Base-by-base conservation (phyloP, 106 monocot genomes). In the Apostasia ramifera region DNA sequence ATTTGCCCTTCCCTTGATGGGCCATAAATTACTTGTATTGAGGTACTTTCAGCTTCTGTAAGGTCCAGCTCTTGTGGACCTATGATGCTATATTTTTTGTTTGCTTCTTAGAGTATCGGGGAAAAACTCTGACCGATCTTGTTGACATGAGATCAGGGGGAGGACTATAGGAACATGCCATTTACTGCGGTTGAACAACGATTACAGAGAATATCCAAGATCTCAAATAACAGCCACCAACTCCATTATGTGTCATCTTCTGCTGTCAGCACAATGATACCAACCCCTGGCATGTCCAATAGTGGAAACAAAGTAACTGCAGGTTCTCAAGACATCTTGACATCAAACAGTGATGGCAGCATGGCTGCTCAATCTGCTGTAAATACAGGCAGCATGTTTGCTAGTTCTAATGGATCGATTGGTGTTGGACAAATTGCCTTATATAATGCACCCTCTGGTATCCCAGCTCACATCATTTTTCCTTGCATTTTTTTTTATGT, bases 251-350 rank as follows among this genome's bases (percentile, higher is more conserved):
- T 75, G 48, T 78, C 88, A 47, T 76, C 85, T 62, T 77, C 88
- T 66, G 44, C 73, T 41, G 61, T 62, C 5, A 76, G 78, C 66
- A 86, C 88, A 10, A 93, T 93, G 93, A 86, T 93, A 59, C 93
- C 93, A 26, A 93, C 93, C 44, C 93, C 93, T 60, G 93, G 93
- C 64, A 86, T 93, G 59, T 5, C 72, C 2, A 77, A 81, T 15
- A 74, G 53, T 73, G 73, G 81, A 45, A 83, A 51, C 55, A 71
- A 49, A 37, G 65, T 69, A 67, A 82, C 80, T 52, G 13, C 77
- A 46, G 11, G 53, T 8, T 54, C 73, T 51, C 59, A 60, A 13
- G 82, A 80, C 57, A 14, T 76, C 2, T 59, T 71, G 13, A 66
- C 67, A 51, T 50, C 78, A 52, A 57, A 45, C n/a, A 66, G 59